These are phyloP conservation scores for Zygnema circumcarinatum DNA, from an alignment of 139 green algal species.

Conservation along the genomic window DNA sequence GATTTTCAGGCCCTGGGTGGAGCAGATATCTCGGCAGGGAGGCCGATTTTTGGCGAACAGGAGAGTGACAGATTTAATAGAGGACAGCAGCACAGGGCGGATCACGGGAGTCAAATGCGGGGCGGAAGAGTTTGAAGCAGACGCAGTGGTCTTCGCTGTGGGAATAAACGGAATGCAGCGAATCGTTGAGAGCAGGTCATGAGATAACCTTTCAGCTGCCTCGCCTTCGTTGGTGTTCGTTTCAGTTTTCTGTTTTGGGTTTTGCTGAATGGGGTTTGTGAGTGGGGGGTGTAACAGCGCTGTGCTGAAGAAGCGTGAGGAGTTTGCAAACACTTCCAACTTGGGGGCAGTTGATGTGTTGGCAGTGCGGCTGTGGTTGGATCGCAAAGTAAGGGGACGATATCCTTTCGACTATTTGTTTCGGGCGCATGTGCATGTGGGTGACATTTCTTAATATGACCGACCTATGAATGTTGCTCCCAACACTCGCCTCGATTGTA, in stretches of 20 bases:
- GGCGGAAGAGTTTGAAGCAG: constrained; percentile 49
- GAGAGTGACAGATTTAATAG: constrained; percentile 35
- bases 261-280: no score
- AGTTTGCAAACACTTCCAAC: constrained; percentile 47
- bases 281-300: no score
- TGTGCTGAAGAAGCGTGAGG: constrained; percentile 6
- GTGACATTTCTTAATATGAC: neutral
- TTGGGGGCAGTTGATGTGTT: constrained; percentile 53
- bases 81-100: constrained; percentile 14
- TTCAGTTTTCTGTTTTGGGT: neutral
- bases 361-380: constrained; percentile 62
- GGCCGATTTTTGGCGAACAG: constrained; percentile 28
- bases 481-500: neutral
- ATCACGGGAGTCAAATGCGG: constrained; percentile 40
- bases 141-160: constrained; percentile 63
- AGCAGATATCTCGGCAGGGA: neutral
- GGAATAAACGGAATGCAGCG: constrained; percentile 57
- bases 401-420: no score
- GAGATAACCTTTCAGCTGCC: neutral
- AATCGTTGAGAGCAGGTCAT: constrained; percentile 47
- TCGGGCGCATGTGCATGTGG: neutral
- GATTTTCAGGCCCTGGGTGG: constrained; percentile 55
- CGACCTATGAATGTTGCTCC: neutral
- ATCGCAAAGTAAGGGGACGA: constrained; percentile 40
- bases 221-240: no score